Base-by-base conservation (phyloP, 2,329 filamentous ascomycete species). In the Calonectria crousiana region DNA sequence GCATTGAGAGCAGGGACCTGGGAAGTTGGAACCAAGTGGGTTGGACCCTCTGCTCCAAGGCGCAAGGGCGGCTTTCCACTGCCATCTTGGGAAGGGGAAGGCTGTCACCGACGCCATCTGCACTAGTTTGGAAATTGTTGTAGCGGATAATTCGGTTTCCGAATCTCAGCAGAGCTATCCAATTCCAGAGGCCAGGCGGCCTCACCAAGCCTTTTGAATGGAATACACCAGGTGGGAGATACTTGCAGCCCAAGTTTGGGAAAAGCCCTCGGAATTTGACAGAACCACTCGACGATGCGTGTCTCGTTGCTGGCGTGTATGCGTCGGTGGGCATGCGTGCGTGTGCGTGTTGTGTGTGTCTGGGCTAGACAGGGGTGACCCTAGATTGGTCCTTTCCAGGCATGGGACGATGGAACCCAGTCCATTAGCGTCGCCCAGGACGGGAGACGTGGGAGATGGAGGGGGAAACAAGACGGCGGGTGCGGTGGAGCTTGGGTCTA, bases 331-430 rank as follows among this genome's bases (percentile, higher is more conserved):
- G 53, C 52, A 58, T 69, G 72, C 38, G 36, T 69, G 56, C 44
- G 49, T 66, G 71, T 74, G 65, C 66, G 69, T 65, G 71, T 62
- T 60, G 69, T 80, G 75, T 78, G 72, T 74, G 76, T 73, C 67
- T 56, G 75, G 73, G 53, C 76, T 77, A 77, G 79, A 80, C 81
- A 80, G 71, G 81, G 81, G 71, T 72, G 4, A 77, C 77, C 81
- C 80, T 74, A 73, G 80, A 78, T 79, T 76, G 76, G 72, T 69
- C 73, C 74, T 73, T 66, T 67, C 72, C 76, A 78, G 75, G 77
- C 75, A 75, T 78, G 73, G 62, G 53, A 58, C 47, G 58, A 73
- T 70, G 66, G 58, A 53, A 60, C 67, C 71, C 53, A 67, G 47
- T 47, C 64, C 47, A 49, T 51, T 67, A 67, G 51, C 56, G 65